phyloP scores from a whole-genome alignment of 352 stramenopile species.

The Peronospora destructor region DNA sequence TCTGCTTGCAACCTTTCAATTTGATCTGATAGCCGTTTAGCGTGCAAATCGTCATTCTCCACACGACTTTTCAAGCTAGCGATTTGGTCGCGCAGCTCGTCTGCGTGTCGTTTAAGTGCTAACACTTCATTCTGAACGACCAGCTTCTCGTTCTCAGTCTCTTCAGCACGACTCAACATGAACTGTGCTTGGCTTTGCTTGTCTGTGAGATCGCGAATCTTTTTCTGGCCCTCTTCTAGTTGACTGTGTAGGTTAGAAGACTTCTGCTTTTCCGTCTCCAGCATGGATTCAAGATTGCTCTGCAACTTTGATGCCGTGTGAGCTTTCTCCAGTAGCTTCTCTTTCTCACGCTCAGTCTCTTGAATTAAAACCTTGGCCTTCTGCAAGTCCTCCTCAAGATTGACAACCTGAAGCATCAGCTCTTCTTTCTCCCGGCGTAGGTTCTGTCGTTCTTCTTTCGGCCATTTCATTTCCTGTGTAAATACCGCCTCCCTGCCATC shows the following conservation, averaged over 20 bases:
- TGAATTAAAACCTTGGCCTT: slow-evolving; percentile 33
- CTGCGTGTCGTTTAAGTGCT: slow-evolving; percentile 43
- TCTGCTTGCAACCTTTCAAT: slow-evolving; percentile 45
- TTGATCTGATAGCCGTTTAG: slow-evolving; percentile 45
- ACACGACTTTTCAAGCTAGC: slow-evolving; percentile 45
- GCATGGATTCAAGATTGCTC: slow-evolving; percentile 33
- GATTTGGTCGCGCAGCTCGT: slow-evolving; percentile 65
- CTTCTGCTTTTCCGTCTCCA: slow-evolving; percentile 56
- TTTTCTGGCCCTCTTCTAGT: slow-evolving; percentile 41
- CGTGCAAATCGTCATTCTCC: slow-evolving; percentile 39
- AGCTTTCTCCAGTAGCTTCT: slow-evolving; percentile 39
- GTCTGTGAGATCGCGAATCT: slow-evolving; percentile 36
- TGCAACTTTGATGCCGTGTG: slow-evolving; percentile 34
- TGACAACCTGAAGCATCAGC: slow-evolving; percentile 45
- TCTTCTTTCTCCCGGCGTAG: slow-evolving; percentile 51
- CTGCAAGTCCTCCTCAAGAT: slow-evolving; percentile 54
- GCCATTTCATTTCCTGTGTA: slow-evolving; percentile 65
- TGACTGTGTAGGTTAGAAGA: slow-evolving; percentile 34
- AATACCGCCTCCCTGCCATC: slow-evolving; percentile 30
- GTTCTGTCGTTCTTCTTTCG: slow-evolving; percentile 58
- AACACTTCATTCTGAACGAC: slow-evolving; percentile 55
- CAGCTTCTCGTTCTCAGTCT: slow-evolving; percentile 62
- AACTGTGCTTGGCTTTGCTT: slow-evolving; percentile 35
- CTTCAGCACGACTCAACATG: slow-evolving; percentile 39
- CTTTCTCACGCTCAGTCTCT: slow-evolving; percentile 35